Base-by-base conservation (phyloP, 306 rosid species). In the Myrica gale region DNA sequence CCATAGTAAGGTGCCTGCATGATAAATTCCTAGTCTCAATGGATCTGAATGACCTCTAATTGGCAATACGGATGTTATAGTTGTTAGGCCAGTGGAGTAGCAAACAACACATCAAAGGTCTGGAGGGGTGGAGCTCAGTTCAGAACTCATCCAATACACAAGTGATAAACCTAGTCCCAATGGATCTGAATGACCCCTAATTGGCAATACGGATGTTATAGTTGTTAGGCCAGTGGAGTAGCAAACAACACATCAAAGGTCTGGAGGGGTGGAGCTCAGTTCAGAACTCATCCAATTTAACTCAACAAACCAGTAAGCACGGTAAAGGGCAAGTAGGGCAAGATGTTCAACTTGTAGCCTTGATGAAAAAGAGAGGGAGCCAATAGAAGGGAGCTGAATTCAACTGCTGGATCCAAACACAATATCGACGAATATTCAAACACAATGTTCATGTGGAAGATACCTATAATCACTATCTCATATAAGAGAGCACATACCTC, bases 1-100 rank as follows among this genome's bases (percentile, higher is more conserved):
- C 92, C 98, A 71, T 78, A 82, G 80, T 94, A 92, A 44, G 95
- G 96, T 75, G 97, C 97, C 98, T 94, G 95, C 88, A 84, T 41
- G 57, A 61, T 81, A 23, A 75, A 51, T 60, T 51, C 4, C 20
- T 57, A 32, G 46, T 67, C 52, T 46, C 60, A 50, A 55, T 62
- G 57, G 69, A 77, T 37, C 70, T 7, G 9, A 61, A 61, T 3
- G 32, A 61, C 41, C 51, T n/a, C 47, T 21, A 32, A 19, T 44
- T 56, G 52, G 45, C 50, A 43, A 58, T 41, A 50, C n/a, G 26
- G 53, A 37, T 71, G 62, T 2, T 9, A 20, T 26, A 48, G 48
- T 13, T 32, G 48, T 50, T 50, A 68, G 16, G 72, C 68, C 65
- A 17, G 21, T 60, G 67, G 6, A 75, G 32, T 41, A 47, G 72